A percentile compares a stretch with the other conserved stretches of the same genome.
Conservation (phyloP, 202 grass and related monocot genomes). For the Schoenoplectus tabernaemontani region DNA sequence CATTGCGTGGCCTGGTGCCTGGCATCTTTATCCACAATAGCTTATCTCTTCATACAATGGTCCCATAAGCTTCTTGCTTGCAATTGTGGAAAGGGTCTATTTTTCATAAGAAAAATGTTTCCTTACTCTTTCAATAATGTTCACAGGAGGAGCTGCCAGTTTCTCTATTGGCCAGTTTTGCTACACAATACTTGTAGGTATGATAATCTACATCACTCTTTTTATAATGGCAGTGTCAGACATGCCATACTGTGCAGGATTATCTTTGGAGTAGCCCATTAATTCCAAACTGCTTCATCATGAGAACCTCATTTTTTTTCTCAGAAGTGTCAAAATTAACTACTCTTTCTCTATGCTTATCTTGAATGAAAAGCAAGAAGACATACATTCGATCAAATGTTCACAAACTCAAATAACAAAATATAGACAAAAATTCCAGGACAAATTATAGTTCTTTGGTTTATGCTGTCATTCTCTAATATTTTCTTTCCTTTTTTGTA, state of each 20-base stretch:
- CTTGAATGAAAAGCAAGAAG: neutral
- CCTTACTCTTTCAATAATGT: conserved; percentile 60
- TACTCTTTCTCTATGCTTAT: neutral
- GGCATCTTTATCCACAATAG: conserved; percentile 48
- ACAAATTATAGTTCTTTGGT: neutral
- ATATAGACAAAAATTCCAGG: neutral
- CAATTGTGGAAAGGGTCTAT: conserved; percentile 19
- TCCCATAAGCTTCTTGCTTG: conserved; percentile 42
- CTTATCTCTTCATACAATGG: conserved; percentile 61
- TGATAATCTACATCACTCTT: neutral
- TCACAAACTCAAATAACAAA: neutral
- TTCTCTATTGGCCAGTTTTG: conserved; percentile 92
- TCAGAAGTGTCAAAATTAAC: neutral
- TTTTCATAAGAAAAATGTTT: conserved; percentile 59
- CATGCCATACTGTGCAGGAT: neutral
- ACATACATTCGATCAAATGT: neutral
- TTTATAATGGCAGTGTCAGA: neutral
- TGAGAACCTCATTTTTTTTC: neutral
- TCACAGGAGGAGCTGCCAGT: conserved; percentile 61
- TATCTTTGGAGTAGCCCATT: neutral
- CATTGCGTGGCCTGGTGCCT: conserved; percentile 40
- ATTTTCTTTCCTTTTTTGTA: conserved; percentile 1
- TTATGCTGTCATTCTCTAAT: neutral
- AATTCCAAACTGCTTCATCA: neutral
- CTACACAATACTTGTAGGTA: conserved; percentile 64